Conservation (phyloP, 2,329 filamentous ascomycete genomes). For the Aspergillus texensis region DNA sequence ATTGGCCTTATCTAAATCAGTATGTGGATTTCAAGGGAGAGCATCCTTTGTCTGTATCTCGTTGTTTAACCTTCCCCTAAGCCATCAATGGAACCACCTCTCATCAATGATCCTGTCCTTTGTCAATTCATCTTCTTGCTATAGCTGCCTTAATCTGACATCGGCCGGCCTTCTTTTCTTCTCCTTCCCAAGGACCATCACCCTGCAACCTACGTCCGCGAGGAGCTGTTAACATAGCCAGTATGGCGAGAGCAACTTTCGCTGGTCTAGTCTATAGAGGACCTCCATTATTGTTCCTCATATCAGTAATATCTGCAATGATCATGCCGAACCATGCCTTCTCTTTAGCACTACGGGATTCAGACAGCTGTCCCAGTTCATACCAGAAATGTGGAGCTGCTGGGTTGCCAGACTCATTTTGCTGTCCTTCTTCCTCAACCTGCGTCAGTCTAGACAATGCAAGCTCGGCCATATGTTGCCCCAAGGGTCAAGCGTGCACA, state of each 20-base stretch:
- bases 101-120: not conserved
- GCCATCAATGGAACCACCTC: not conserved
- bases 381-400: slow-evolving; percentile 40
- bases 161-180: too few species aligned
- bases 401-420: slow-evolving; percentile 46
- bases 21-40: not conserved
- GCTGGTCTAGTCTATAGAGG: slow-evolving; percentile 1
- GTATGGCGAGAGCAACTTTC: slow-evolving; percentile 23
- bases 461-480: slow-evolving; percentile 51
- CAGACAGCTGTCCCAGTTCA: slow-evolving; percentile 34
- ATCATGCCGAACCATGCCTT: slow-evolving; percentile 26
- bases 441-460: slow-evolving; percentile 47
- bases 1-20: not conserved
- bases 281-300: slow-evolving; percentile 25
- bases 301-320: slow-evolving; percentile 25
- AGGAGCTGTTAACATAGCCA: not conserved
- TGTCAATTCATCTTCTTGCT: not conserved
- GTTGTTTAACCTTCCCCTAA: slow-evolving; percentile 6
- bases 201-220: too few species aligned
- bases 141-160: not conserved
- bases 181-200: too few species aligned
- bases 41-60: slow-evolving; percentile 8
- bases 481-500: slow-evolving; percentile 43
- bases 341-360: slow-evolving; percentile 25
- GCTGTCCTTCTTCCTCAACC: slow-evolving; percentile 43